Conservation (phyloP, 208 protist genomes). For the Leishmania braziliensis region DNA sequence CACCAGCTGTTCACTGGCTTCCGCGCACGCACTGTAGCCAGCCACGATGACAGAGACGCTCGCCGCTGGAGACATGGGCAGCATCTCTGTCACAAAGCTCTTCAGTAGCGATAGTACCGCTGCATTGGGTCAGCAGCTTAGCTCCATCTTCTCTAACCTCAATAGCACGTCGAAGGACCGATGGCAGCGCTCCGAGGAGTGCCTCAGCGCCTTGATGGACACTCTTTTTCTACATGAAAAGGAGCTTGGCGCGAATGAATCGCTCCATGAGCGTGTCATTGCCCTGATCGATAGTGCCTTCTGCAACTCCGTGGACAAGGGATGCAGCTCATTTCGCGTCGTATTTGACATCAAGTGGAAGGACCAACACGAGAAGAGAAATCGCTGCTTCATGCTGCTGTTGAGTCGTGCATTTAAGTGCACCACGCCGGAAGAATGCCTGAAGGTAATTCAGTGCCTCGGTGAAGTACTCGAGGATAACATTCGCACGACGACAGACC, state of each 20-base stretch:
- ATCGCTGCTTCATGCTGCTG: constrained; percentile 60
- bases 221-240: constrained; percentile 71
- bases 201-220: constrained; percentile 71
- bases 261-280: constrained; percentile 64
- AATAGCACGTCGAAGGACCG: constrained; percentile 57
- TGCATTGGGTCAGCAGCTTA: constrained; percentile 71
- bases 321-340: constrained; percentile 71
- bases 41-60: constrained; percentile 25
- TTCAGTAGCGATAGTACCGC: constrained; percentile 54
- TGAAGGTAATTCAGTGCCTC: constrained; percentile 42
- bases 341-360: constrained; percentile 81
- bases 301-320: constrained; percentile 55
- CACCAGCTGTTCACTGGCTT: background rate
- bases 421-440: constrained; percentile 45
- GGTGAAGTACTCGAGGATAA: constrained; percentile 76
- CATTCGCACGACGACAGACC: constrained; percentile 68
- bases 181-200: constrained; percentile 66
- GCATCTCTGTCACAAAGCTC: constrained; percentile 11
- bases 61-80: constrained; percentile 14
- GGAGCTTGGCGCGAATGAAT: constrained; percentile 56
- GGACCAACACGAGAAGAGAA: constrained; percentile 82
- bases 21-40: background rate
- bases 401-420: constrained; percentile 56
- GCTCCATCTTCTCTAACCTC: constrained; percentile 77
- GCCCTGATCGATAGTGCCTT: constrained; percentile 68